Evolutionary conservation across 2,329 filamentous ascomycete species (phyloP).

Genomic region (Orbilia oligospora): DNA sequence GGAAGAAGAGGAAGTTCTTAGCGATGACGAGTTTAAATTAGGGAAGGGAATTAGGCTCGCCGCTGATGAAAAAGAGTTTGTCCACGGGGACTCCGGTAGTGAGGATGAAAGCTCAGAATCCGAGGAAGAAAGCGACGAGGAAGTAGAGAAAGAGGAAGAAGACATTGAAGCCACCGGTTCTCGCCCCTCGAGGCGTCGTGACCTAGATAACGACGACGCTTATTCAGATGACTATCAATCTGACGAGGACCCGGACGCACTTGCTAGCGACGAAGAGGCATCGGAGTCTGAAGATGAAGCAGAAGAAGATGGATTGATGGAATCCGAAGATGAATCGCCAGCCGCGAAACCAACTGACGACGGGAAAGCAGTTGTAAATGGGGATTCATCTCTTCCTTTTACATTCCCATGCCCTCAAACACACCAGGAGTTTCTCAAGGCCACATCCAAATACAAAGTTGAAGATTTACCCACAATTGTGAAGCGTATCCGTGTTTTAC

Average conservation of each 20-base stretch:
- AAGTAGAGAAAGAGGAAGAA: constrained; percentile 69
- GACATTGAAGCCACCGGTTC: constrained; percentile 68
- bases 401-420: constrained; percentile 88
- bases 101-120: constrained; percentile 33
- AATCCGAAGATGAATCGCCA: constrained; percentile 71
- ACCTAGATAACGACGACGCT: constrained; percentile 73
- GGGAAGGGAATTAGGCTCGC: constrained; percentile 71
- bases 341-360: constrained; percentile 71
- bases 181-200: constrained; percentile 69
- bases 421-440: constrained; percentile 79
- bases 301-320: constrained; percentile 75
- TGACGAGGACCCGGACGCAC: constrained; percentile 68
- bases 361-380: constrained; percentile 67
- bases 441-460: constrained; percentile 75
- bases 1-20: constrained; percentile 69
- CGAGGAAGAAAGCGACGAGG: constrained; percentile 62
- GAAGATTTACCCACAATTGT: constrained; percentile 82
- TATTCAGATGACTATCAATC: constrained; percentile 71
- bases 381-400: constrained; percentile 77
- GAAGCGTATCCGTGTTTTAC: constrained; percentile 90
- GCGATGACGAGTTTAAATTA: constrained; percentile 74
- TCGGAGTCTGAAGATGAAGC: constrained; percentile 77
- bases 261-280: constrained; percentile 67
- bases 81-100: constrained; percentile 57
- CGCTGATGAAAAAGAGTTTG: constrained; percentile 67